Base-by-base conservation (phyloP, 192 early-diverging fungal species). In the Paraglomus brasilianum region DNA sequence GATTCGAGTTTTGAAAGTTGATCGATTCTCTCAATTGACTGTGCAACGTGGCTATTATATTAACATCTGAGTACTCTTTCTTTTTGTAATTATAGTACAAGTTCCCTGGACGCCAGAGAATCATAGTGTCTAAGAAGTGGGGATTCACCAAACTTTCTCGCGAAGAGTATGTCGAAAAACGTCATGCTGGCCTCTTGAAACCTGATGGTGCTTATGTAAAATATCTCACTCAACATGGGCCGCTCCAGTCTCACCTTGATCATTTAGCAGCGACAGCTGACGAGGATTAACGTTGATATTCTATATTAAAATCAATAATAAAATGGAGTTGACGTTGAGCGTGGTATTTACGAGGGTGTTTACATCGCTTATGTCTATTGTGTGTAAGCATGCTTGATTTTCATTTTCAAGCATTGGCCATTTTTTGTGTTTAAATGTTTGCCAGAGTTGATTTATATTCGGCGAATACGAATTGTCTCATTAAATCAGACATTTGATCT, bases 111-210 rank as follows among this genome's bases (percentile, higher is more conserved):
- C 92, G 92, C 71, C 97, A 98, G 81, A 97, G 95, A 87, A 96
- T 99, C 76, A 90, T 99, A 75, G 81, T 98, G 71, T 98, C 97
- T 79, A 97, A 98, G 88, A 98, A 98, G 83, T 98, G 97, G 97
- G 97, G 97, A 70, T 98, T 99, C 87, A 98, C 97, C 84, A 97
- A 97, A 84, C 83, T 96, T 63, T 83, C 91, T 64, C 91, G 94
- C 70, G 90, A 92, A 75, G 91, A 96, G 73, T 98, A 97, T 81
- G 80, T 88, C 50, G 87, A 79, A 43, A 85, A 83, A 57, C 91
- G 93, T 75, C 76, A 80, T 69, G 84, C 83, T 57, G 92, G 91
- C 61, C 81, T 81, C 46, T 82, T 98, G 66, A 89, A 89, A 78
- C 91, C 92, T 61, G 96, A 98, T 81, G 95, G 95, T 75, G 91